phyloP scores from a whole-genome alignment of 2,329 filamentous ascomycete genomes.

The Fusarium solani-melongenae region DNA sequence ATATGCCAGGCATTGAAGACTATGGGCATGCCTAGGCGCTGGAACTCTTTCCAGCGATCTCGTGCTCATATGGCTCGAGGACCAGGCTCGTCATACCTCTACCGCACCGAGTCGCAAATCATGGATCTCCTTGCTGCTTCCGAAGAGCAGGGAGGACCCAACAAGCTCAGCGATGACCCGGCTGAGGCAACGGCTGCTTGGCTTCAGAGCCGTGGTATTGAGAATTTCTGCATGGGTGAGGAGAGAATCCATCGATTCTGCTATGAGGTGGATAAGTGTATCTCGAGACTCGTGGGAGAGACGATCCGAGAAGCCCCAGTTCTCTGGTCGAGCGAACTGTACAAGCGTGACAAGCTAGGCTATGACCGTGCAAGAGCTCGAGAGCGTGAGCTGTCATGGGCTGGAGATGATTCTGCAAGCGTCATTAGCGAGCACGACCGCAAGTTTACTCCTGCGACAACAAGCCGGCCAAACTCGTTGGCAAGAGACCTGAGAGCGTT shows the following conservation, averaged over 20 bases:
- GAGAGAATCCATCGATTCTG: conserved; percentile 95
- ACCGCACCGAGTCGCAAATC: conserved; percentile 85
- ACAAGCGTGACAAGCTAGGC: conserved; percentile 77
- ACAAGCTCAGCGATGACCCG: conserved; percentile 96
- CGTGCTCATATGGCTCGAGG: conserved; percentile 60
- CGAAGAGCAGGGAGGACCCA: conserved; percentile 87
- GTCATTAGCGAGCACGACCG: conserved; percentile 66
- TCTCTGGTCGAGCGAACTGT: conserved; percentile 92
- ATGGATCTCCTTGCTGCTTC: conserved; percentile 87
- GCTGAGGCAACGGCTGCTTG: conserved; percentile 85
- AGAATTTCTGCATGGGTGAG: conserved; percentile 95
- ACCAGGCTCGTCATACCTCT: conserved; percentile 71
- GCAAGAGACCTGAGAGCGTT: conserved; percentile 68
- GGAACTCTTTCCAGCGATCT: conserved; percentile 62
- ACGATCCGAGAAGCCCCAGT: conserved; percentile 87
- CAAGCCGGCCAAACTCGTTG: conserved; percentile 61
- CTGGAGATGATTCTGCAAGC: conserved; percentile 62
- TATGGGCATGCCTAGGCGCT: conserved; percentile 78
- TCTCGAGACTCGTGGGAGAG: conserved; percentile 86
- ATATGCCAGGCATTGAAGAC: conserved; percentile 89
- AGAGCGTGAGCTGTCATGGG: conserved; percentile 60
- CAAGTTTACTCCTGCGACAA: conserved; percentile 54
- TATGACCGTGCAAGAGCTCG: conserved; percentile 60
- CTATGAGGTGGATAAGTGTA: conserved; percentile 87
- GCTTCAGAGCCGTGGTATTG: conserved; percentile 83